Base-by-base conservation (phyloP, 2,329 filamentous ascomycete species). In the Penicillium sp. region DNA sequence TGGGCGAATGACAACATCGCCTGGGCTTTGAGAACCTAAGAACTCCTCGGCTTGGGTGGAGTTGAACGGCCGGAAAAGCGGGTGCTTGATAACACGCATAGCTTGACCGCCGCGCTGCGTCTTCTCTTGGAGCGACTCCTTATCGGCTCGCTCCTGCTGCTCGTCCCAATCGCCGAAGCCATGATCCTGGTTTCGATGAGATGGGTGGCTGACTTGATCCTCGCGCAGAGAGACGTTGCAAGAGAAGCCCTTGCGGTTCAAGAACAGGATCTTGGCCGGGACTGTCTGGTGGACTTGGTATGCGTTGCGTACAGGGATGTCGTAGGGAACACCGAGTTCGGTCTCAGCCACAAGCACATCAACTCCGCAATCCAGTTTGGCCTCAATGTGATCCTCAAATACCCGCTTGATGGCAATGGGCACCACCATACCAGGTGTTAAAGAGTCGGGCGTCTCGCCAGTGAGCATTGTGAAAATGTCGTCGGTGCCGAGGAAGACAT, bases 381-480 rank as follows among this genome's bases (percentile, higher is more conserved):
- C 92, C 71, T 97, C 92, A 61, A 96, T 89, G 75, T 96, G 95
- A 69, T 96, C 91, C 58, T 93, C 89, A 71, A 93, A 93, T 54
- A 93, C 91, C 33, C 94, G 85, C 61, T 92, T 90, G 65, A 97
- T 88, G 52, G 90, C 89, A 61, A 96, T 90, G 0, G 94, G 89
- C 6, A 99, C 85, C 62, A 97, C 90, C 93, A 97, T 97, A 65
- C 90, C 90, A 69, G 93, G 89, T 52, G 86, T 85, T 10, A 99
- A 80, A 0, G 91, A 90, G 0, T 94, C 89, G 58, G 85, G 82
- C 0, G 91, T 97, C 76, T 99, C 94, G 58, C 93, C 94, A 3
- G 94, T 97, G 55, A 97, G 86, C 88, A 97, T 97, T 40, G 92
- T 94, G 75, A 97, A 99, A 59, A 96, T 86, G 65, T 96, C 91